Percentiles rank a stretch among this genome's conserved stretches.
Evolutionary conservation across 768 basidiomycete species (phyloP).

Genomic region (Termitomyces sp.): DNA sequence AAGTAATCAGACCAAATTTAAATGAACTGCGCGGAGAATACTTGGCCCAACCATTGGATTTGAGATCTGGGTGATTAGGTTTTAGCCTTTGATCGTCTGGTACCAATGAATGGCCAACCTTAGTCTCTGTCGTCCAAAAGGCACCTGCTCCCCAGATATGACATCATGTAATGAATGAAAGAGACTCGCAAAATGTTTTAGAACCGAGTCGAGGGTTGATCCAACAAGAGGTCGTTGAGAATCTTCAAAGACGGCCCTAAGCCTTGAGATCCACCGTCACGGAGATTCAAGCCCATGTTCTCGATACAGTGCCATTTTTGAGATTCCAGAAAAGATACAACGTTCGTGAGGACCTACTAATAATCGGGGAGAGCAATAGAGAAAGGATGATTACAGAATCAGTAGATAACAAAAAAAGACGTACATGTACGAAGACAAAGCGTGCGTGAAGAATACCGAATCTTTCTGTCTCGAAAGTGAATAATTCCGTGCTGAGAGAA

Average conservation of each 20-base stretch:
- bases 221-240: not conserved
- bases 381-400: too few species aligned
- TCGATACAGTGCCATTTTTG: too few species aligned
- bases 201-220: not conserved
- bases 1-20: too few species aligned
- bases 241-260: not conserved
- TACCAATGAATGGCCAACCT: not conserved
- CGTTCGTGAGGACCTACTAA: too few species aligned
- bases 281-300: not conserved
- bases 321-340: too few species aligned
- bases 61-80: not conserved
- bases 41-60: not conserved
- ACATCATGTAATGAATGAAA: not conserved
- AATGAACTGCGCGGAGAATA: too few species aligned
- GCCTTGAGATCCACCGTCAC: not conserved
- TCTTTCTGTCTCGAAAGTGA: too few species aligned
- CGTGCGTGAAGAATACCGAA: too few species aligned
- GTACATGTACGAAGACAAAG: too few species aligned
- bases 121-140: not conserved
- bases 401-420: too few species aligned
- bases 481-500: too few species aligned
- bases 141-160: not conserved
- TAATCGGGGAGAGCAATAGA: too few species aligned
- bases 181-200: not conserved
- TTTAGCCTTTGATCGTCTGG: not conserved